Conservation (phyloP, 2,329 filamentous ascomycete genomes). For the Colletotrichum destructivum region DNA sequence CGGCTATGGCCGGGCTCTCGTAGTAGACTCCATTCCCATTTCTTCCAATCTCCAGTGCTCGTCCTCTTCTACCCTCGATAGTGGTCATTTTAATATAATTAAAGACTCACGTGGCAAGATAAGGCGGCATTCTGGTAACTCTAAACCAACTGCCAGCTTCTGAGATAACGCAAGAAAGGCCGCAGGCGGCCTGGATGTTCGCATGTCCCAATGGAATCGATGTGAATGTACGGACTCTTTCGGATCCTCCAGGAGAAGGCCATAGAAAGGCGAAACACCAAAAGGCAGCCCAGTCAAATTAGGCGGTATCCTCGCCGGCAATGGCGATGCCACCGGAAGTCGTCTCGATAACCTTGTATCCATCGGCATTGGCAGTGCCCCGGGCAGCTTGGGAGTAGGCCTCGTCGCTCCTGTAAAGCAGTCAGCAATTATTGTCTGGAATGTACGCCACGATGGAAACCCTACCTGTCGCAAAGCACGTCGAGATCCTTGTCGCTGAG, state of each 20-base stretch:
- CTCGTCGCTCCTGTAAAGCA: conserved; percentile 63
- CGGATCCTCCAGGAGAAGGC: neutral
- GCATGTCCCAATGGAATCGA: too few relatives aligned
- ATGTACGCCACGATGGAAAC: conserved; percentile 6
- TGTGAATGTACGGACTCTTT: neutral
- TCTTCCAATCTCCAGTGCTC: neutral
- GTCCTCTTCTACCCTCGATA: neutral
- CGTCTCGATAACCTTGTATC: conserved; percentile 88
- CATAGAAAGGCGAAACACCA: neutral
- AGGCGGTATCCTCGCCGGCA: conserved; percentile 19
- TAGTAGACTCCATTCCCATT: neutral
- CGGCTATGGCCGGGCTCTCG: neutral
- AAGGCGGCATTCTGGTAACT: neutral
- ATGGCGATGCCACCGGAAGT: conserved; percentile 64
- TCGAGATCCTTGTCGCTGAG: conserved; percentile 83
- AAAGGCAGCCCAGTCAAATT: neutral
- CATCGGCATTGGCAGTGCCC: conserved; percentile 80
- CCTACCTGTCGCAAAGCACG: conserved; percentile 80
- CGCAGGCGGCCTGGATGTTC: too few relatives aligned
- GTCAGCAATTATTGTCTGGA: neutral
- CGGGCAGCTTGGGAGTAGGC: conserved; percentile 81
- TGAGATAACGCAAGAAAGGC: neutral
- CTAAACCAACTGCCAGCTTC: too few relatives aligned
- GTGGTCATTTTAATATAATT: neutral
- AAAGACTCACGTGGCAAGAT: too few relatives aligned